Conservation (phyloP, 2,329 filamentous ascomycete genomes). For the Thielaviopsis punctulata region DNA sequence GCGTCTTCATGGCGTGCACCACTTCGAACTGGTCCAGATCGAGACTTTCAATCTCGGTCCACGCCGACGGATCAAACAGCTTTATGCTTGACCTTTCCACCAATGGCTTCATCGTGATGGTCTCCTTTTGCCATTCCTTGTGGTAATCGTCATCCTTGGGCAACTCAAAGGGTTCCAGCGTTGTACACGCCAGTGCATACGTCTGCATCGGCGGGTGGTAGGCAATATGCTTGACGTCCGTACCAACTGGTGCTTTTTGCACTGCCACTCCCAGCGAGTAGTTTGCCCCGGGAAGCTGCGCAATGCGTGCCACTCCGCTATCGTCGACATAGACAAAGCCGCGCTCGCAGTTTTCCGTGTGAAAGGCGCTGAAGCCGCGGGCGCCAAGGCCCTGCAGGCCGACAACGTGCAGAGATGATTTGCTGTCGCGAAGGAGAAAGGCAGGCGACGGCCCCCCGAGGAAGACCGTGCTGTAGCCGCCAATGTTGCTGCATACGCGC, state of each 20-base stretch:
- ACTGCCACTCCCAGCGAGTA: conserved; percentile 61
- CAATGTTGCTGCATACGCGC: conserved; percentile 44
- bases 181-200: conserved; percentile 61
- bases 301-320: conserved; percentile 55
- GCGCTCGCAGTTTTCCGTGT: conserved; percentile 58
- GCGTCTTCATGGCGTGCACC: conserved; percentile 63
- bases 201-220: conserved; percentile 61
- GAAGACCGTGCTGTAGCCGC: conserved; percentile 67
- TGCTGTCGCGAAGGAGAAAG: conserved; percentile 68
- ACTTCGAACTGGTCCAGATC: conserved; percentile 58
- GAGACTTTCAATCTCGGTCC: conserved; percentile 61
- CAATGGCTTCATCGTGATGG: conserved; percentile 42
- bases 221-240: conserved; percentile 54
- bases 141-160: conserved; percentile 77
- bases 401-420: conserved; percentile 60
- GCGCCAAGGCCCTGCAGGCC: conserved; percentile 51
- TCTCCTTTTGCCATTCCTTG: conserved; percentile 62
- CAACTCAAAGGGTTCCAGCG: conserved; percentile 55
- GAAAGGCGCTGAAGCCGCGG: conserved; percentile 55
- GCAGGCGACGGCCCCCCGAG: conserved; percentile 63
- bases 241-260: conserved; percentile 49
- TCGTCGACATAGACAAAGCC: conserved; percentile 73
- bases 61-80: conserved; percentile 59
- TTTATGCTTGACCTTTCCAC: conserved; percentile 58
- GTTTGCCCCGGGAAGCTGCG: conserved; percentile 48